Percentiles rank a stretch among this genome's conserved stretches.
phyloP scores from a whole-genome alignment of 2,329 filamentous ascomycete genomes.

The Leptoxyphium fumago region DNA sequence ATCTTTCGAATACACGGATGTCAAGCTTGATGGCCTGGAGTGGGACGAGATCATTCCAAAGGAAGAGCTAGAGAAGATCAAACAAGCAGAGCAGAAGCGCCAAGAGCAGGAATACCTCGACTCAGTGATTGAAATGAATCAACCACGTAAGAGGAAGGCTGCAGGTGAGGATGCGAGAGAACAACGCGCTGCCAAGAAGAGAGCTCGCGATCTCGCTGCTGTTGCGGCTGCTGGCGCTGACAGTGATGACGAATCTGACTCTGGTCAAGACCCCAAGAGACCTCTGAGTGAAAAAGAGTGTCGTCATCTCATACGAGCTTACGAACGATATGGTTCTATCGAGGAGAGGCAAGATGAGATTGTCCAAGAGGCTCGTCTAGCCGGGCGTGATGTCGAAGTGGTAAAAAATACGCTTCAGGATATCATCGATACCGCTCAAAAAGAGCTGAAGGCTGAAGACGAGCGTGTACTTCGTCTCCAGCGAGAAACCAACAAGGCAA shows the following conservation, averaged over 20 bases:
- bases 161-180: slow-evolving; percentile 46
- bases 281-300: slow-evolving; percentile 86
- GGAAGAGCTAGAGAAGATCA: slow-evolving; percentile 78
- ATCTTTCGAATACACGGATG: slow-evolving; percentile 84
- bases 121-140: slow-evolving; percentile 69
- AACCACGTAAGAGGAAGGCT: slow-evolving; percentile 53
- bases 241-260: slow-evolving; percentile 30
- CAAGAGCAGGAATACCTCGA: slow-evolving; percentile 71
- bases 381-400: slow-evolving; percentile 67
- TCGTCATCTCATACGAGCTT: slow-evolving; percentile 77
- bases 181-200: slow-evolving; percentile 55
- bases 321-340: slow-evolving; percentile 80
- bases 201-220: slow-evolving; percentile 51
- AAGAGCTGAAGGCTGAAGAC: slow-evolving; percentile 59
- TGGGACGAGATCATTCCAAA: slow-evolving; percentile 99
- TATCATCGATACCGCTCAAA: slow-evolving; percentile 57
- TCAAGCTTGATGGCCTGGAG: slow-evolving; percentile 76
- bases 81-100: slow-evolving; percentile 73
- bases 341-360: slow-evolving; percentile 81
- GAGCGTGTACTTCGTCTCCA: slow-evolving; percentile 49
- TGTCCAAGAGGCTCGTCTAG: slow-evolving; percentile 69
- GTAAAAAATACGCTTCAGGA: slow-evolving; percentile 63
- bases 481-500: slow-evolving; percentile 55
- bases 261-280: slow-evolving; percentile 64
- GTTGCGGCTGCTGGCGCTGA: slow-evolving; percentile 35